phyloP scores from a whole-genome alignment of 108 stramenopile species.

The Discostella pseudostelligera region DNA sequence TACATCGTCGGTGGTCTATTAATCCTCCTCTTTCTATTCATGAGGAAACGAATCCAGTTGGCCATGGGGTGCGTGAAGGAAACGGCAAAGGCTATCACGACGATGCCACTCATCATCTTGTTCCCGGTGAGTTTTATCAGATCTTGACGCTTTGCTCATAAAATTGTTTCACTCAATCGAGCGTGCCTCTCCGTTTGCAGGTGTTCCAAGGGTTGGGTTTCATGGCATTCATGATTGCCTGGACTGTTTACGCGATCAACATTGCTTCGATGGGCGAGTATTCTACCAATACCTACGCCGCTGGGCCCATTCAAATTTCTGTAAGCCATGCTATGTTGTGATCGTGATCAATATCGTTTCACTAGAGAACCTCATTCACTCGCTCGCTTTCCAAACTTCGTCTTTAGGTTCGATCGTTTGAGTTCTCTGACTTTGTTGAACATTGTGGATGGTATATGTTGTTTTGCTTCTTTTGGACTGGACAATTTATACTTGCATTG shows the following conservation, averaged over 20 bases:
- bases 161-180: background rate
- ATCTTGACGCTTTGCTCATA: background rate
- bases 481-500: slow-evolving; percentile 88
- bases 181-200: background rate
- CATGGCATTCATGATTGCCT: slow-evolving; percentile 59
- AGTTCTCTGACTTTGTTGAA: slow-evolving; percentile 52
- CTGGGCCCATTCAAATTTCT: slow-evolving; percentile 32
- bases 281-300: slow-evolving; percentile 15
- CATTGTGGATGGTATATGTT: slow-evolving; percentile 79
- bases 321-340: slow-evolving; percentile 3
- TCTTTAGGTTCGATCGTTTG: slow-evolving; percentile 50
- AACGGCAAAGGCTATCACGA: slow-evolving; percentile 72
- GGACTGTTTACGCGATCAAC: slow-evolving; percentile 59
- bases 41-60: slow-evolving; percentile 82
- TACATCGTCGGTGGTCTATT: slow-evolving; percentile 59
- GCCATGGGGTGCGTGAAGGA: slow-evolving; percentile 88
- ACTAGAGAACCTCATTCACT: background rate
- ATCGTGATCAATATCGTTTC: background rate
- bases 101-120: slow-evolving; percentile 75
- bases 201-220: slow-evolving; percentile 67
- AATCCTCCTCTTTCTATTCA: slow-evolving; percentile 65
- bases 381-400: background rate
- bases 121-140: slow-evolving; percentile 61
- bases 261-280: slow-evolving; percentile 82
- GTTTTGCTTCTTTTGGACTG: slow-evolving; percentile 93